Evolutionary conservation across 306 rosid species (phyloP).

Genomic region (Heteromeles arbutifolia): DNA sequence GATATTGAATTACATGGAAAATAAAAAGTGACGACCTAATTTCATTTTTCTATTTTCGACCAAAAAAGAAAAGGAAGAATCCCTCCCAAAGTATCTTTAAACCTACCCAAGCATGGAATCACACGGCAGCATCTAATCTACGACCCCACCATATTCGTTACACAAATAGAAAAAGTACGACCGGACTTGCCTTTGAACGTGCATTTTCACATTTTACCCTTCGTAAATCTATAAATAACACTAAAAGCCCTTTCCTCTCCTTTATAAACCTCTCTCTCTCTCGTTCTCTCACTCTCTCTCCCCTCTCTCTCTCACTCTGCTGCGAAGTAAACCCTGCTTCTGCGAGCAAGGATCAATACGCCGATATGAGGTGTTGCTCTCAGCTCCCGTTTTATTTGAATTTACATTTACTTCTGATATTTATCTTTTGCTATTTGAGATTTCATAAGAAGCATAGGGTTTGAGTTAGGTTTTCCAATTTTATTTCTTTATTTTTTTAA

Average conservation of each 20-base stretch:
- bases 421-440: not conserved
- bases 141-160: not conserved
- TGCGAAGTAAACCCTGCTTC: not conserved
- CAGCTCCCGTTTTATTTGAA: not conserved
- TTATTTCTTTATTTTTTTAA: not conserved
- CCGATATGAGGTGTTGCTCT: slow-evolving; percentile 1
- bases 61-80: no score
- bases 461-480: not conserved
- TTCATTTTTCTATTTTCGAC: no score
- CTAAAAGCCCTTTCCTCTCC: not conserved
- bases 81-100: not conserved
- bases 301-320: not conserved
- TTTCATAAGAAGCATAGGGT: not conserved
- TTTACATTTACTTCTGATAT: not conserved
- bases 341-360: not conserved
- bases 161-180: not conserved
- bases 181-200: not conserved
- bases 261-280: not conserved
- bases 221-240: not conserved
- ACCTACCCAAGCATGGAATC: not conserved
- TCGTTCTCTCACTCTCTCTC: not conserved
- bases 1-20: no score
- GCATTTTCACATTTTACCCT: not conserved
- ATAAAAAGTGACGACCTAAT: no score
- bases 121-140: not conserved